Base-by-base conservation (phyloP, 108 stramenopile species). In the Fistulifera solaris region DNA sequence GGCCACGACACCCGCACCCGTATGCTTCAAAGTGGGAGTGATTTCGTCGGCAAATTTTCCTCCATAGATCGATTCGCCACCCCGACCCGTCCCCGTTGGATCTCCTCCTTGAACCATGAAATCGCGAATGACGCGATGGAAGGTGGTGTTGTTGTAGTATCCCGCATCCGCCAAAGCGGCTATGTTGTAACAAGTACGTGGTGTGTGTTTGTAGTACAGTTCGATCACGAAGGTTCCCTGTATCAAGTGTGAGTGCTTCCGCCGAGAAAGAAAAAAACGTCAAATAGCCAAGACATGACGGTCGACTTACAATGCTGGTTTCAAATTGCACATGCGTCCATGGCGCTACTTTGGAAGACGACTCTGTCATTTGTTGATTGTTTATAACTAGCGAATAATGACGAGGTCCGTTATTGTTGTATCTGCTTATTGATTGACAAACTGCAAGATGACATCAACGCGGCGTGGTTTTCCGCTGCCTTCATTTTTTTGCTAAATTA, bases 101-200 rank as follows among this genome's bases (percentile, higher is more conserved):
- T 99, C 96, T 17, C 96, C 96, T 8, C 81, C 94, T 67, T 99
- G 98, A 16, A 95, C 68, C 91, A 98, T 98, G 66, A 97, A 96
- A 22, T 90, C 94, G 28, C 81, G 75, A 45, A 98, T 94, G 52
- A 93, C 89, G 10, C 98, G 73, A 65, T 99, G 97, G 62, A 98
- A 99, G 21, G 75, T 83, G 7, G 87, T 94, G 1, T 73, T 80
- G 59, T 97, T 73, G 70, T 98, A 99, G 57, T 97, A 97, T 1
- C 94, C 96, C 31, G 72, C 65, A 38, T 81, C 61, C 11, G 95
- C 95, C 60, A 96, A 70, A 12, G 84, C 83, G n/a, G 83, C 81
- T 12, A 91, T 38, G 58, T 91, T 91, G 70, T 86, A 82, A 54
- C 82, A 87, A 10, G 89, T 72, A 39, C 81, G 66, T 5, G 89